These are phyloP conservation scores for Starmerella floris DNA, from an alignment of 805 yeast species.

Conservation along the genomic window DNA sequence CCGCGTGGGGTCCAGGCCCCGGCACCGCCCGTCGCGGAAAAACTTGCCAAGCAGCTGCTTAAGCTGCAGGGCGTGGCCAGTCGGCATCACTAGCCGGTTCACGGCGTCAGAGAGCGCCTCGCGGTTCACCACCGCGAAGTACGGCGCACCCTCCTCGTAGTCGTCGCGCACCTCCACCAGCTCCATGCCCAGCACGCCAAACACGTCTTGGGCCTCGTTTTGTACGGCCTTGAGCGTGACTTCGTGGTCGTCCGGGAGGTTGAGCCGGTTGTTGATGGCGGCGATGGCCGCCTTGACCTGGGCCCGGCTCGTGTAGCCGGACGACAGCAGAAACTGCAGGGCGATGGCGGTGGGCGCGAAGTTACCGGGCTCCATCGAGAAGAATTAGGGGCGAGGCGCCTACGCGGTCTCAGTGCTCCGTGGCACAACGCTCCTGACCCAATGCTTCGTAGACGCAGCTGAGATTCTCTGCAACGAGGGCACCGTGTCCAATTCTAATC, in stretches of 20 bases:
- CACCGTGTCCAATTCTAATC: no score
- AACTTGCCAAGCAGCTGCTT: conserved; percentile 12
- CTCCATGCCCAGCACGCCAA: conserved; percentile 10
- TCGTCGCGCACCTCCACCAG: conserved; percentile 11
- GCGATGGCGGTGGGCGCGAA: background rate
- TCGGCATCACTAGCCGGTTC: conserved; percentile 4
- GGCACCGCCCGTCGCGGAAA: conserved; percentile 5
- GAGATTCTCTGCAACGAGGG: no score
- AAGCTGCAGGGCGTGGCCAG: conserved; percentile 7
- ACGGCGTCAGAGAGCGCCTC: conserved; percentile 1
- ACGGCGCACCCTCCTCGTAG: conserved; percentile 5
- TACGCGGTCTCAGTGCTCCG: no score
- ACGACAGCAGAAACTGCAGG: background rate
- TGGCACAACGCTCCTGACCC: no score
- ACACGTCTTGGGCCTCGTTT: conserved; percentile 2
- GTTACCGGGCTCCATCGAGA: no score
- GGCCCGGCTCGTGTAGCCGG: background rate
- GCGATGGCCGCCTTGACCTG: background rate
- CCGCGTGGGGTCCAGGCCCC: conserved; percentile 4
- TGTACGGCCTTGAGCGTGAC: background rate
- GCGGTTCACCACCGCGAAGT: conserved; percentile 5
- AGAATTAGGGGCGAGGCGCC: no score
- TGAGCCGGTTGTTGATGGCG: background rate
- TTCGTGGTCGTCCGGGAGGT: background rate
- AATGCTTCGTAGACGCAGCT: no score